Evolutionary conservation across 768 basidiomycete genomes (phyloP).

Genomic region (Leccinum obscurum): DNA sequence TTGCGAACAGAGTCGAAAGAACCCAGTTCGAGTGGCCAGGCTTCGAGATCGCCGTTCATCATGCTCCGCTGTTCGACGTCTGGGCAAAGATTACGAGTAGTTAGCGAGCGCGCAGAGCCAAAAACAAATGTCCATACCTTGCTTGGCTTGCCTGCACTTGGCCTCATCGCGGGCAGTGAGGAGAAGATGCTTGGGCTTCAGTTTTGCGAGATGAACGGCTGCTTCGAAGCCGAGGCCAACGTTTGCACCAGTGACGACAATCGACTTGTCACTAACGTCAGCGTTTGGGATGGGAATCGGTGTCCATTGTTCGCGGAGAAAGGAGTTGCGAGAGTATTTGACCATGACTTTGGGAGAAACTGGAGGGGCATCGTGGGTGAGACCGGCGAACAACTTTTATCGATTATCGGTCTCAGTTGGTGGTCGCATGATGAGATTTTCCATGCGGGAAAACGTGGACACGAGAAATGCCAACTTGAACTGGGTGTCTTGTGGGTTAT

Average conservation of each 20-base stretch:
- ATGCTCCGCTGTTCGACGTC: constrained; percentile 20
- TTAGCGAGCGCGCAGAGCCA: background rate
- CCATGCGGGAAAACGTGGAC: background rate
- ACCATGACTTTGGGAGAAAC: constrained; percentile 21
- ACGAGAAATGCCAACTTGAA: background rate
- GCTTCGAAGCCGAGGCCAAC: constrained; percentile 34
- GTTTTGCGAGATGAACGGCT: constrained; percentile 27
- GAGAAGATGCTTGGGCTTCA: constrained; percentile 25
- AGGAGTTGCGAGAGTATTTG: constrained; percentile 17
- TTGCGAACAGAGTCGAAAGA: constrained; percentile 34
- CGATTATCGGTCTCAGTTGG: background rate
- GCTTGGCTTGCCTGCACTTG: constrained; percentile 20
- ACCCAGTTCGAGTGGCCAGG: constrained; percentile 36
- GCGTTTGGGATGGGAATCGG: constrained; percentile 23
- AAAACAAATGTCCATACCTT: constrained; percentile 13
- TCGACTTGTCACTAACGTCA: constrained; percentile 23
- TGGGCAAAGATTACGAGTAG: constrained; percentile 5
- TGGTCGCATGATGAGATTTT: background rate
- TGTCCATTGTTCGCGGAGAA: constrained; percentile 32
- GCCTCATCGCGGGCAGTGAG: constrained; percentile 27
- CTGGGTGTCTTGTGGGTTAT: background rate
- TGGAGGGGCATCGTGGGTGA: background rate
- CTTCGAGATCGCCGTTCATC: constrained; percentile 15
- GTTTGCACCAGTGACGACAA: constrained; percentile 29
- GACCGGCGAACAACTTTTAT: background rate